A percentile compares a stretch with the other conserved stretches of the same genome.
phyloP scores from a whole-genome alignment of 768 basidiomycete species.

The Mrakia frigida region DNA sequence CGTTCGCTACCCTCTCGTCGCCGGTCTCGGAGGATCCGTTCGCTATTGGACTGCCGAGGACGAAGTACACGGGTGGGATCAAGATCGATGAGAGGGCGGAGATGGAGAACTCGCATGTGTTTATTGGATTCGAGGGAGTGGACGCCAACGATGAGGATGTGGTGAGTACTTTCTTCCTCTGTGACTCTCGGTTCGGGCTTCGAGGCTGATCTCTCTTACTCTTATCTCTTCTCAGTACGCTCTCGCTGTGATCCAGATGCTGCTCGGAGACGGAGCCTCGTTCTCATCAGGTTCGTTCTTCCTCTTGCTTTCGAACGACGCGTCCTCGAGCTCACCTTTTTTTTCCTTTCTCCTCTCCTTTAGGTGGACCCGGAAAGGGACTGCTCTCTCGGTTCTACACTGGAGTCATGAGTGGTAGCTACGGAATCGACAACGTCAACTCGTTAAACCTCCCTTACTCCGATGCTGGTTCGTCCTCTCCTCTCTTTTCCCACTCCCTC shows the following conservation, averaged over 20 bases:
- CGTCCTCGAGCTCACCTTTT: not conserved
- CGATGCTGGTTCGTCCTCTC: conserved; percentile 19
- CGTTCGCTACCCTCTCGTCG: conserved; percentile 28
- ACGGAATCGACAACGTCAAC: conserved; percentile 31
- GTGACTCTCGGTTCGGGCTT: no score
- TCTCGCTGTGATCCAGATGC: conserved; percentile 86
- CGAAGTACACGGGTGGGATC: conserved; percentile 74
- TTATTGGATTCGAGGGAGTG: conserved; percentile 85
- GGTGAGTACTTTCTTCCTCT: conserved; percentile 17
- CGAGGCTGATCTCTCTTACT: not conserved
- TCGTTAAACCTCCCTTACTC: conserved; percentile 29
- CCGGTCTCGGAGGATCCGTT: conserved; percentile 31
- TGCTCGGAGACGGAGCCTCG: conserved; percentile 90
- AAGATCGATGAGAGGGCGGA: conserved; percentile 50
- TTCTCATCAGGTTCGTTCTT: conserved; percentile 73
- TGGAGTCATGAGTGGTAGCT: conserved; percentile 28
- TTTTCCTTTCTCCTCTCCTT: not conserved
- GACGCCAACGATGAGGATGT: conserved; percentile 80
- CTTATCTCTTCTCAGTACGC: conserved; percentile 51
- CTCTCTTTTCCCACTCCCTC: not conserved
- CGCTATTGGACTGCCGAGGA: conserved; percentile 19
- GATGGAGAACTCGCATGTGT: conserved; percentile 83
- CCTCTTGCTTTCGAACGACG: not conserved
- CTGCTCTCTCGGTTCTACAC: conserved; percentile 33
- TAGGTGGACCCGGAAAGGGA: conserved; percentile 32